Base-by-base conservation (phyloP, 257 asterid genomes). In the Solanum bulbocastanum region DNA sequence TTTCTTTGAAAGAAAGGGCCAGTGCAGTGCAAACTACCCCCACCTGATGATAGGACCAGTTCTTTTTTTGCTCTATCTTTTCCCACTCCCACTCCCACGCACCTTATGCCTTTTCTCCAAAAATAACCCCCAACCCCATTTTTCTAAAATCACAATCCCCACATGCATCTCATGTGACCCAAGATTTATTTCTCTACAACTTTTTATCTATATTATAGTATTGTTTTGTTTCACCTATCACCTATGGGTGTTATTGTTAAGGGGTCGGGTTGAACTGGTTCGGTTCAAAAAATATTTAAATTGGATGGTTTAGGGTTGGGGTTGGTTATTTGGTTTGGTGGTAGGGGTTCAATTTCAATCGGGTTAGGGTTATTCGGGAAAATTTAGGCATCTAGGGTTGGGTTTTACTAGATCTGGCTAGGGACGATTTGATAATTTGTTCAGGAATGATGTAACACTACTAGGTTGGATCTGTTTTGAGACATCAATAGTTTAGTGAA, bases 1-100 rank as follows among this genome's bases (percentile, higher is more conserved):
- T 52, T 72, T 16, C 25, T 83, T 88, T 83, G 87, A 83, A 32
- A 66, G 83, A 68, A 72, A 37, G 36, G 39, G 25, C 5, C 46
- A 71, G 39, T 25, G 68, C 15, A 72, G 62, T 58, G 60, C 62
- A 66, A 87, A 68, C 1, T 37, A 42, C 37, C 49, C 52, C 60
- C 71, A 84, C 89, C 89, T 79, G 84, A 79, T 81, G 86, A 83
- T 71, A 65, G 84, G 83, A 72, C 87, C 88, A 90, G 88, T 90
- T 44, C 42, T 75, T 78, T 15, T 44, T 44, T 39, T 13, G 6
- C 9, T 42, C 62, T 8, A 42, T 42, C 40, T 78, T 56, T 78
- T 78, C 84, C 39, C n/a, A 44, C 39, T 78, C 84, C 39, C n/a
- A 44, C 39, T 78, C 84, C 69, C 69, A 46, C 85, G 27, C 85